Conservation (phyloP, 441 rosid species). For the Viola pubescens region DNA sequence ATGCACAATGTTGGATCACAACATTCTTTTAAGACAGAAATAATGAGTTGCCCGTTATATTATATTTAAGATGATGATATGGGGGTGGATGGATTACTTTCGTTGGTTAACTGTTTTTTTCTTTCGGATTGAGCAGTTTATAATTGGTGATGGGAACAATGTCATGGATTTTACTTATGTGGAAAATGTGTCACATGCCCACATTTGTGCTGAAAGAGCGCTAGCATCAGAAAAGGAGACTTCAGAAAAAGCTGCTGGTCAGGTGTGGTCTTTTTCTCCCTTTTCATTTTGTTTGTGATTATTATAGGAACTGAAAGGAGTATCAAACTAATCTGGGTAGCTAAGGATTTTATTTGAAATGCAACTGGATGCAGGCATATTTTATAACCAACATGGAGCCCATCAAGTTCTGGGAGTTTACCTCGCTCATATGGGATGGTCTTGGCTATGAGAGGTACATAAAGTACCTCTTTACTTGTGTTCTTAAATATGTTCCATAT, state of each 20-base stretch:
- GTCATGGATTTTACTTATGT: slow-evolving; percentile 80
- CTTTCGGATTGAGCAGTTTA: slow-evolving; percentile 45
- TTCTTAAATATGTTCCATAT: background rate
- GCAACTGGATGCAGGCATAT: slow-evolving; percentile 57
- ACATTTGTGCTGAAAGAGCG: slow-evolving; percentile 88
- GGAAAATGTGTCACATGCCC: slow-evolving; percentile 91
- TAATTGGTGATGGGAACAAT: slow-evolving; percentile 84
- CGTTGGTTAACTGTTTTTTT: slow-evolving; percentile 9
- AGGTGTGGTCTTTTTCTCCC: slow-evolving; percentile 41
- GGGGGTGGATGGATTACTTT: slow-evolving; percentile 6
- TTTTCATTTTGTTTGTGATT: background rate
- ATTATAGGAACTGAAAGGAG: background rate
- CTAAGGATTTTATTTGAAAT: slow-evolving; percentile 7
- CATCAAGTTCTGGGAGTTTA: slow-evolving; percentile 86
- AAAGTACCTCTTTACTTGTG: background rate
- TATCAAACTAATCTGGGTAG: background rate
- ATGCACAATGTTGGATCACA: too few species aligned
- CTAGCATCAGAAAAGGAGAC: slow-evolving; percentile 67
- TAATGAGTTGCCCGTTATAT: background rate
- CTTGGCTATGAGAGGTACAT: slow-evolving; percentile 86
- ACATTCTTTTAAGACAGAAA: too few species aligned
- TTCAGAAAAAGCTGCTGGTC: slow-evolving; percentile 77
- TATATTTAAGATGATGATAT: background rate
- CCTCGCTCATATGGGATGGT: slow-evolving; percentile 61
- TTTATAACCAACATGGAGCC: slow-evolving; percentile 90